A percentile compares a stretch with the other conserved stretches of the same genome.
Evolutionary conservation across 176 grass and related monocot species (phyloP).

Genomic region (Thalia dealbata): DNA sequence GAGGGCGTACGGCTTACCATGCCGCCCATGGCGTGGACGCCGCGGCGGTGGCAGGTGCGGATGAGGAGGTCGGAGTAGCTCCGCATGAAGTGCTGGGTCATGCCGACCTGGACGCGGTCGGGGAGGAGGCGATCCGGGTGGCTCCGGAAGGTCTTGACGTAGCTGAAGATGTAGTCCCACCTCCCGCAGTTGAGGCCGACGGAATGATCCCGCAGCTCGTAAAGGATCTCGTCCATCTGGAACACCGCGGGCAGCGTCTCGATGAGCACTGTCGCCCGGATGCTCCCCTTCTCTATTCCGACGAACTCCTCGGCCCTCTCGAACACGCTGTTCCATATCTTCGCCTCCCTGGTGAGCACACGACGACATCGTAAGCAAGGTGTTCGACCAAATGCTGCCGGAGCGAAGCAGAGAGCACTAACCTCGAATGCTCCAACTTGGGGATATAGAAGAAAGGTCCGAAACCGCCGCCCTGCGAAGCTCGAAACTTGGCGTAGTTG

Average conservation of each 20-base stretch:
- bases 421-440: conserved; percentile 96
- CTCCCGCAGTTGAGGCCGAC: conserved; percentile 87
- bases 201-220: conserved; percentile 85
- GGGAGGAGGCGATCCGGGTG: conserved; percentile 78
- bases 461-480: conserved; percentile 48
- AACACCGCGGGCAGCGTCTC: conserved; percentile 88
- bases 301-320: conserved; percentile 49
- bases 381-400: neutral
- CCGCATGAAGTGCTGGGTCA: conserved; percentile 95
- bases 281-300: conserved; percentile 54
- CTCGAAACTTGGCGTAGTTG: conserved; percentile 52
- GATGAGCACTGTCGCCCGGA: conserved; percentile 78
- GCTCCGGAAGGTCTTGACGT: conserved; percentile 86
- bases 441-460: conserved; percentile 95
- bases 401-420: neutral
- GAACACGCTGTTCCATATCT: conserved; percentile 82
- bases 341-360: conserved; percentile 51
- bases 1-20: conserved; percentile 34
- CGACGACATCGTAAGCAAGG: neutral
- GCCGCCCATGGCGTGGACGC: conserved; percentile 96
- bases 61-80: conserved; percentile 94
- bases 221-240: conserved; percentile 95
- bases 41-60: conserved; percentile 69
- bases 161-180: conserved; percentile 99
- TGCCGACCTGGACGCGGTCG: conserved; percentile 81